These are phyloP conservation scores for Podila verticillata DNA, from an alignment of 192 early-diverging fungal genomes.

Conservation along the genomic window DNA sequence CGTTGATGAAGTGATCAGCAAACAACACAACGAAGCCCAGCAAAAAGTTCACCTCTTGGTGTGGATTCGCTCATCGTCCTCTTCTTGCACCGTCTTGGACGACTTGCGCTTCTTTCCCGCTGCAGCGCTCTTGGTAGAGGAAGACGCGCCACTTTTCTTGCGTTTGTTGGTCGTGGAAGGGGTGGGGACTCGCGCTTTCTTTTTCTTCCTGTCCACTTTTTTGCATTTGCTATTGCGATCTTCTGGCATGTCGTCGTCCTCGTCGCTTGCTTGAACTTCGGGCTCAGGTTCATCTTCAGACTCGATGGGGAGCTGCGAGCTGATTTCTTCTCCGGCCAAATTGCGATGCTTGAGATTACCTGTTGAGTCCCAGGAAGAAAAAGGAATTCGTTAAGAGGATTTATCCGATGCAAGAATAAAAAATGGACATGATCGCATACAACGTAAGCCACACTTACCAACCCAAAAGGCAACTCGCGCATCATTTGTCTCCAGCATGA, in stretches of 20 bases:
- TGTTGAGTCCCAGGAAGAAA: slow-evolving; percentile 45
- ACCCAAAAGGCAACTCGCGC: slow-evolving; percentile 51
- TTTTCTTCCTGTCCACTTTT: background rate
- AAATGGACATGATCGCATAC: slow-evolving; percentile 15
- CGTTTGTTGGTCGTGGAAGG: background rate
- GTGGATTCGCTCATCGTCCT: slow-evolving; percentile 26
- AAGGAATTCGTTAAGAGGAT: background rate
- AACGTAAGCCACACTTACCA: background rate
- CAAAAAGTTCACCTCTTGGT: slow-evolving; percentile 20
- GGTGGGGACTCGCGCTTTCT: background rate
- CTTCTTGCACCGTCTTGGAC: background rate
- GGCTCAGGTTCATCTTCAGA: slow-evolving; percentile 26
- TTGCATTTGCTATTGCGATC: background rate
- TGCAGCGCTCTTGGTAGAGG: background rate
- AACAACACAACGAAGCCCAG: background rate
- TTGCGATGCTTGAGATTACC: slow-evolving; percentile 79
- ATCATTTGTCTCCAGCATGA: slow-evolving; percentile 76
- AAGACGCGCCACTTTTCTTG: background rate
- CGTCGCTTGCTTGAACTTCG: slow-evolving; percentile 7
- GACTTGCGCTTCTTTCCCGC: background rate
- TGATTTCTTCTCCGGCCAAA: slow-evolving; percentile 71
- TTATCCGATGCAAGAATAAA: background rate
- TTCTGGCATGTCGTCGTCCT: slow-evolving; percentile 1
- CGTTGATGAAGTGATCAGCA: background rate
- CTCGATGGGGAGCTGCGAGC: slow-evolving; percentile 54